phyloP scores from a whole-genome alignment of 2,329 filamentous ascomycete species.

The Akanthomyces lecanii region DNA sequence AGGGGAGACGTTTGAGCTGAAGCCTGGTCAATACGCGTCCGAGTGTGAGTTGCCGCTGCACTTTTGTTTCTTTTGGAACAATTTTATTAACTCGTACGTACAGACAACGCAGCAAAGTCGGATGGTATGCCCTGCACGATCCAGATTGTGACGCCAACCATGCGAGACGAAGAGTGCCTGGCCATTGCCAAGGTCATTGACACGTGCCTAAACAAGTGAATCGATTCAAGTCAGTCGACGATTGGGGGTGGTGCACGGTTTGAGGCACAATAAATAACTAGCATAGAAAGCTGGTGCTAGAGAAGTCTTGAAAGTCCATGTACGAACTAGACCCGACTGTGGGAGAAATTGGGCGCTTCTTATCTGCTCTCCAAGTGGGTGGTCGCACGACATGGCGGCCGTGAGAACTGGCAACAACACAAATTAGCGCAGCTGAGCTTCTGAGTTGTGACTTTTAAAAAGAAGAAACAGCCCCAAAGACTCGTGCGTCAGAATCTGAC shows the following conservation, averaged over 20 bases:
- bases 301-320: not conserved
- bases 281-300: not conserved
- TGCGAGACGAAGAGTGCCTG: conserved; percentile 46
- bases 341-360: no score
- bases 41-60: conserved; percentile 11
- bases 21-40: conserved; percentile 15
- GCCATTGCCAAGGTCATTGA: conserved; percentile 20
- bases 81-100: not conserved
- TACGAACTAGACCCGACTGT: no score
- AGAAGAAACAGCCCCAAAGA: no score
- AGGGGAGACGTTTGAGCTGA: conserved; percentile 16
- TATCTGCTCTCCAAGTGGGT: no score
- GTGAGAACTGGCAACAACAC: no score
- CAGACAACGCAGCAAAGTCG: conserved; percentile 37
- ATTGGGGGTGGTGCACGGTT: no score
- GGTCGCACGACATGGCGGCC: no score
- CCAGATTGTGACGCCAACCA: conserved; percentile 41
- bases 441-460: no score
- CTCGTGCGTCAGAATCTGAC: no score
- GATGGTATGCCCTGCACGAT: conserved; percentile 43
- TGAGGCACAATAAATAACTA: not conserved
- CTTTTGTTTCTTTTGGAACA: no score
- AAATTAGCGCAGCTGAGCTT: no score
- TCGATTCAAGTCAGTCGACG: no score
- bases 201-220: conserved; percentile 7